Conservation (phyloP, 108 stramenopile genomes). For the Pinguiococcus pyrenoidosus region DNA sequence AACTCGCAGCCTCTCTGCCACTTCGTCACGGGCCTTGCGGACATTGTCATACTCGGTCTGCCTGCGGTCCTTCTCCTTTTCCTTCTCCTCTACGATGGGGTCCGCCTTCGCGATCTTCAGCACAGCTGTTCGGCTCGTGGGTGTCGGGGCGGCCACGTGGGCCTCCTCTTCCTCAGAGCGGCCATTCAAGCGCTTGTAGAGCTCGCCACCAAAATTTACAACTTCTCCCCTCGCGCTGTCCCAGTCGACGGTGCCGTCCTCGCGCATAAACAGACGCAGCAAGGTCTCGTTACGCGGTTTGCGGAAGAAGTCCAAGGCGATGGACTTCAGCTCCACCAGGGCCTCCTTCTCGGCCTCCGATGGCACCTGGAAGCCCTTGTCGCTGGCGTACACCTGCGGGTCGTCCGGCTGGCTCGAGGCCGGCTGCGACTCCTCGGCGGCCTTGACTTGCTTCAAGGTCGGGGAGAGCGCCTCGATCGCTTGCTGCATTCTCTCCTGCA, state of each 20-base stretch:
- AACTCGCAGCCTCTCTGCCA: background rate
- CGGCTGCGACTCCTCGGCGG: too few species aligned
- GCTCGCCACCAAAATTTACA: conserved; percentile 66
- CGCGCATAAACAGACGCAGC: conserved; percentile 61
- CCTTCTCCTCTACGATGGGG: background rate
- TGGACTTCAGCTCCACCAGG: too few species aligned
- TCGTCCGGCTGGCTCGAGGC: too few species aligned
- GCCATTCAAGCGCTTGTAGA: conserved; percentile 90
- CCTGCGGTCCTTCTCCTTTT: conserved; percentile 7
- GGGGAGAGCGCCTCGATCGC: too few species aligned
- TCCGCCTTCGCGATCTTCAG: background rate
- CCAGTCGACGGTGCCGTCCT: conserved; percentile 94
- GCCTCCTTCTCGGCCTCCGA: too few species aligned
- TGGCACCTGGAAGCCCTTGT: too few species aligned
- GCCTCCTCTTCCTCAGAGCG: conserved; percentile 52
- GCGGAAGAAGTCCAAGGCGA: too few species aligned
- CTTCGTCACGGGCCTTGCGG: too few species aligned
- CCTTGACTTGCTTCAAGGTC: too few species aligned
- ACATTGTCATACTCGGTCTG: conserved; percentile 1
- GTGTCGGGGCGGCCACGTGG: background rate
- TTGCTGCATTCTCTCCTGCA: too few species aligned
- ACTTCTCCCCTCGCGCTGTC: conserved; percentile 82
- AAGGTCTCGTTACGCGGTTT: too few species aligned
- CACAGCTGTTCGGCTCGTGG: background rate
- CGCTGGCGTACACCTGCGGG: too few species aligned